phyloP scores from a whole-genome alignment of 306 rosid genomes.

The Cucurbita maxima region DNA sequence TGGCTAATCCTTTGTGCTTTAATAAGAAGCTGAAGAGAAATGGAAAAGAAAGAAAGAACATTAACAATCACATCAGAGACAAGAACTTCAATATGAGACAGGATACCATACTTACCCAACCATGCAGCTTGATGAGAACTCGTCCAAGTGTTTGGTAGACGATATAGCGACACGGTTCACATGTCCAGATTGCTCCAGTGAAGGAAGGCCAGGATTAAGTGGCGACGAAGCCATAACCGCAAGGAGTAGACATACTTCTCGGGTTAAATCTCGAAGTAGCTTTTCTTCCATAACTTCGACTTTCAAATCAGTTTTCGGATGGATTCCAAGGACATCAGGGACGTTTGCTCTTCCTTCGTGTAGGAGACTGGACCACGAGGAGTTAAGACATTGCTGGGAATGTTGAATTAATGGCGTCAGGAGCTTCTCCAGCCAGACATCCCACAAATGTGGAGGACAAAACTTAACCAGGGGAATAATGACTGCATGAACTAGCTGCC shows the following conservation, averaged over 20 bases:
- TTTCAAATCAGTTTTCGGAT: conserved; percentile 70
- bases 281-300: conserved; percentile 92
- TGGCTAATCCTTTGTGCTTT: conserved; percentile 58
- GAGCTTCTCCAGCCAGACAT: conserved; percentile 76
- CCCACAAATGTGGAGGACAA: conserved; percentile 84
- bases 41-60: neutral
- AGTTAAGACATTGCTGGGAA: conserved; percentile 54
- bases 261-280: conserved; percentile 73
- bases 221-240: conserved; percentile 59
- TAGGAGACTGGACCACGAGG: conserved; percentile 79
- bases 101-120: conserved; percentile 55
- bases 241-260: conserved; percentile 70
- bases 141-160: conserved; percentile 61
- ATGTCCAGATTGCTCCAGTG: conserved; percentile 86
- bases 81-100: neutral
- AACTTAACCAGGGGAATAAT: conserved; percentile 64
- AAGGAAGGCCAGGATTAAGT: conserved; percentile 61
- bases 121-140: conserved; percentile 55
- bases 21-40: conserved; percentile 55
- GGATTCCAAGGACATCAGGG: conserved; percentile 63
- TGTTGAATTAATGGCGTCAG: conserved; percentile 62
- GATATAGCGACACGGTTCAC: conserved; percentile 42
- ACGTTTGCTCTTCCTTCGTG: conserved; percentile 82
- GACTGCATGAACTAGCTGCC: conserved; percentile 75
- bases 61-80: neutral